Percentiles rank a stretch among this genome's conserved stretches.
Conservation (phyloP, 139 green algal species). For the Coccomyxa sp. region DNA sequence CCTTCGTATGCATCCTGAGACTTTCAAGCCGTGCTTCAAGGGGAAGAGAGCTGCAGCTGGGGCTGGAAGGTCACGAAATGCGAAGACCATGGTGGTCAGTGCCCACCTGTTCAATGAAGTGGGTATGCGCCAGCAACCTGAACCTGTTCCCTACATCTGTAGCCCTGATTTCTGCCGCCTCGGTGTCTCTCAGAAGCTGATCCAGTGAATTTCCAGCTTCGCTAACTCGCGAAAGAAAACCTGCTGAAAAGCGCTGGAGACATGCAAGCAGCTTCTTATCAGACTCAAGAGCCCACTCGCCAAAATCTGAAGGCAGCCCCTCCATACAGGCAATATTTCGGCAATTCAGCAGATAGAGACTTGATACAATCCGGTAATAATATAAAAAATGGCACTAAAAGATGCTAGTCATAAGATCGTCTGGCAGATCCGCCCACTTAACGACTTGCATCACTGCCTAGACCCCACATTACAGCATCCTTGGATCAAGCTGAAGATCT, state of each 20-base stretch:
- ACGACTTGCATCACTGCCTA: too few species aligned
- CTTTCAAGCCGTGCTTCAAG: too few species aligned
- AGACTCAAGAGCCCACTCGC: not conserved
- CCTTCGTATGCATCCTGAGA: too few species aligned
- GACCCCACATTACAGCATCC: too few species aligned
- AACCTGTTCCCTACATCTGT: not conserved
- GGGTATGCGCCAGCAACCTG: not conserved
- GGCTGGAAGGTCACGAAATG: too few species aligned
- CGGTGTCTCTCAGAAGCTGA: not conserved
- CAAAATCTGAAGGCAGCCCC: not conserved
- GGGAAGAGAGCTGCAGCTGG: too few species aligned
- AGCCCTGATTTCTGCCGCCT: not conserved
- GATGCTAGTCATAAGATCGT: too few species aligned
- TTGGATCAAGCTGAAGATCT: too few species aligned
- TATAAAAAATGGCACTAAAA: too few species aligned
- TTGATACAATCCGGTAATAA: too few species aligned
- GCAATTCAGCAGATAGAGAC: too few species aligned
- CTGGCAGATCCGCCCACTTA: too few species aligned
- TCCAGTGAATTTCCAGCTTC: not conserved
- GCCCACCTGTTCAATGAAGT: slow-evolving; percentile 5
- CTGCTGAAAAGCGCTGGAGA: not conserved
- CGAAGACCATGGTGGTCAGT: not conserved
- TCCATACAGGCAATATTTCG: not conserved
- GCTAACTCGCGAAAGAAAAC: not conserved
- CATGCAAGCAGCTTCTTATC: slow-evolving; percentile 6